Conservation (phyloP, 352 stramenopile genomes). For the Globisporangium ultimum region DNA sequence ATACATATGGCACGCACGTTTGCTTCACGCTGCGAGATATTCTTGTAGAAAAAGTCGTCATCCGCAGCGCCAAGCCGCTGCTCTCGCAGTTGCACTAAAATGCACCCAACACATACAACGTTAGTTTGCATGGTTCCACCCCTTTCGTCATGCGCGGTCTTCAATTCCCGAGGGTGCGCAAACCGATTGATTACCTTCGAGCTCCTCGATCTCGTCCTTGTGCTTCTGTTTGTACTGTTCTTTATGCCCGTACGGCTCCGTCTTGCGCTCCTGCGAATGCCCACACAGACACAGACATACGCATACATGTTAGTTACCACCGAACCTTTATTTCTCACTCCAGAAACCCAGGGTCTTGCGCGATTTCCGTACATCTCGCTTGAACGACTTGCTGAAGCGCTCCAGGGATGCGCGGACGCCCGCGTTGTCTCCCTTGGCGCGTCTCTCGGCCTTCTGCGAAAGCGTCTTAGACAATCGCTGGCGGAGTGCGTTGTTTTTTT, state of each 20-base stretch:
- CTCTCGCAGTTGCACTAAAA: conserved; percentile 31
- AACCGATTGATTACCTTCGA: conserved; percentile 26
- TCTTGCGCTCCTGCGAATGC: not conserved
- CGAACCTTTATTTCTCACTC: no score
- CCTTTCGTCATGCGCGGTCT: no score
- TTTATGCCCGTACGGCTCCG: conserved; percentile 1
- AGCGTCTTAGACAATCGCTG: conserved; percentile 34
- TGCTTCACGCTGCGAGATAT: conserved; percentile 35
- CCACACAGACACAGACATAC: not conserved
- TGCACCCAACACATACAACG: not conserved
- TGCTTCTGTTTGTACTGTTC: conserved; percentile 17
- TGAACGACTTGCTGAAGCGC: no score
- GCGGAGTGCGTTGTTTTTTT: conserved; percentile 30
- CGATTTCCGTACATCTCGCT: conserved; percentile 4
- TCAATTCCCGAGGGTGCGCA: not conserved
- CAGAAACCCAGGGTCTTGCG: no score
- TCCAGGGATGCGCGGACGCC: no score
- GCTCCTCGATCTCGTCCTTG: conserved; percentile 41
- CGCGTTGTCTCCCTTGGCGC: conserved; percentile 10
- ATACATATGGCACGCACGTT: conserved; percentile 24
- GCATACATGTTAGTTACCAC: not conserved
- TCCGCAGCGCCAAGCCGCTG: conserved; percentile 36
- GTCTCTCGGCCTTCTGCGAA: conserved; percentile 11
- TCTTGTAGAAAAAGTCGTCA: conserved; percentile 43
- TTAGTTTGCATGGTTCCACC: not conserved